Base-by-base conservation (phyloP, 2,329 filamentous ascomycete genomes). In the Orbilia brochopaga region DNA sequence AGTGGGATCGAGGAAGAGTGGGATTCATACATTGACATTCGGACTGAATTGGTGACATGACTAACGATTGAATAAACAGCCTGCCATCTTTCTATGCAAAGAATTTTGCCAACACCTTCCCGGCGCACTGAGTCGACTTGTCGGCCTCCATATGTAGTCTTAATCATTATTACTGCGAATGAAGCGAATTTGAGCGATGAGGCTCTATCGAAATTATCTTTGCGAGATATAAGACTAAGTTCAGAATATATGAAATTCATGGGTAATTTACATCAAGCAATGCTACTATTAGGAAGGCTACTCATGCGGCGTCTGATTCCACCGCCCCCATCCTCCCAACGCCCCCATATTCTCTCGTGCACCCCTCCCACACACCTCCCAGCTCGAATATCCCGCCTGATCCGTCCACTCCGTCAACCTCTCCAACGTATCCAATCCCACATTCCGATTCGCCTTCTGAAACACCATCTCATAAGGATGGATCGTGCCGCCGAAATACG, bases 391-490 rank as follows among this genome's bases (percentile, higher is more conserved):
- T 1, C 51, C 67, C 7, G 62, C 62, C 1, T 37, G 1, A 51
- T 73, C 35, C 1, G 60, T 61, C 67, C 67, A 72, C n/a, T 73
- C 21, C 5, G 60, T 65, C 32, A 54, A 60, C 1, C 13, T 23
- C 23, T 35, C 21, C 42, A 73, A 17, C n/a, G 44, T 51, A 32
- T 37, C 7, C 30, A 42, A 4, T 1, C 44, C 52, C n/a, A 52
- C 60, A 40, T 61, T 27, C 21, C 60, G 32, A 48, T 72, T 72
- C 7, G 67, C 67, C 23, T 72, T 72, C 32, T 44, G 37, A 17
- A 72, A 72, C 35, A 72, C 57, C 3, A 42, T 72, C 24, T 72
- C 67, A 21, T 64, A 72, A 35, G 67, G 67, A 35, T 72, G 67
- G 21, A 72, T 7, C 4, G 37, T 50, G 30, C 27, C 42, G 1